Percentiles rank a stretch among this genome's conserved stretches.
phyloP scores from a whole-genome alignment of 1,284 basidiomycete species.

The Pseudozyma hubeiensis region DNA sequence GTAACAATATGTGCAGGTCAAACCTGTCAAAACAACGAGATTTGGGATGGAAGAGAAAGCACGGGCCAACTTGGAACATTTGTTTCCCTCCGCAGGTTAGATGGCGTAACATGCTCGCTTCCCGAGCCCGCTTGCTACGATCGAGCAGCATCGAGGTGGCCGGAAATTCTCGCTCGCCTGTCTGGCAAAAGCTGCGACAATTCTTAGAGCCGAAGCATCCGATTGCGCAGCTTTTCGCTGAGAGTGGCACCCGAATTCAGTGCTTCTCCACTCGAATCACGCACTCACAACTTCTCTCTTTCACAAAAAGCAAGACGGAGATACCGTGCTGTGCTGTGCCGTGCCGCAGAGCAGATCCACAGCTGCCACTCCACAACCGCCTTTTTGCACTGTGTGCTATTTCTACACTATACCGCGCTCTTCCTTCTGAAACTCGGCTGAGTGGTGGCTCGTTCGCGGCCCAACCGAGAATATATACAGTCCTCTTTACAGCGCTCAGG shows the following conservation, averaged over 20 bases:
- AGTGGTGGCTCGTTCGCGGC: slow-evolving; percentile 28
- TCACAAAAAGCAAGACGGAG: background rate
- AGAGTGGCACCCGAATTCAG: slow-evolving; percentile 1
- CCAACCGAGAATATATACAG: slow-evolving; percentile 16
- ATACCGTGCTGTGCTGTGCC: background rate
- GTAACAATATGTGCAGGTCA: too few species aligned
- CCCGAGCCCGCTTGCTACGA: slow-evolving; percentile 2
- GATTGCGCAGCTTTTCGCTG: background rate
- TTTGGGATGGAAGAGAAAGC: background rate
- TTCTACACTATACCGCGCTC: too few species aligned
- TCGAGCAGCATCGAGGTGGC: slow-evolving; percentile 24
- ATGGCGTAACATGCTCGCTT: slow-evolving; percentile 20
- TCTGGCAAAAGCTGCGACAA: too few species aligned
- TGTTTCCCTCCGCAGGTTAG: background rate
- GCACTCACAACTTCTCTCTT: background rate
- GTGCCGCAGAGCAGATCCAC: background rate
- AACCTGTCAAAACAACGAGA: too few species aligned
- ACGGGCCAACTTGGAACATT: slow-evolving; percentile 14
- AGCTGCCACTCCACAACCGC: background rate
- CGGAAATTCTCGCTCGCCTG: slow-evolving; percentile 7
- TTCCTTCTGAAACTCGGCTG: too few species aligned
- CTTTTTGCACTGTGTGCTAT: too few species aligned
- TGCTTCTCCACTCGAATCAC: slow-evolving; percentile 4
- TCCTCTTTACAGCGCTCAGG: background rate
- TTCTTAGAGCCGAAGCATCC: slow-evolving; percentile 5